Conservation (phyloP, 345 rosid genomes). For the Fremontodendron californicum region DNA sequence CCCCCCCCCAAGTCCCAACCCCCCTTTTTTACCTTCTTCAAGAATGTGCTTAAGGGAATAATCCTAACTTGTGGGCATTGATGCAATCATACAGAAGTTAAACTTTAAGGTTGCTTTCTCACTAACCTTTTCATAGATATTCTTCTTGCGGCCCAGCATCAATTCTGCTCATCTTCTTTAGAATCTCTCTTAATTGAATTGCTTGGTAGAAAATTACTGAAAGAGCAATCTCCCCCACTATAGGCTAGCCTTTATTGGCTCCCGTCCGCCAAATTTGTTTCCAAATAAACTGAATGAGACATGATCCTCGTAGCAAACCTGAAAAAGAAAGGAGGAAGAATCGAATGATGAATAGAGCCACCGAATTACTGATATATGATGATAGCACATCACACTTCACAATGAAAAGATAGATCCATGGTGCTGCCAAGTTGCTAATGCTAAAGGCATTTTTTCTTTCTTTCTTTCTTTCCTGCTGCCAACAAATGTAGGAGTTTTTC, state of each 20-base stretch:
- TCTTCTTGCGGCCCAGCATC: constrained; percentile 35
- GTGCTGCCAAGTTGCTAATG: not conserved
- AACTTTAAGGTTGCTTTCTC: constrained; percentile 38
- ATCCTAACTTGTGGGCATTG: constrained; percentile 32
- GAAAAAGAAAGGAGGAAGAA: constrained; percentile 9
- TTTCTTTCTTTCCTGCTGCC: no score
- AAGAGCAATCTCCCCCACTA: constrained; percentile 17
- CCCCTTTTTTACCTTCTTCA: no score
- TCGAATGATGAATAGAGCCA: not conserved
- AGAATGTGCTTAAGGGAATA: constrained; percentile 29
- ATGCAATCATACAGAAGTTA: constrained; percentile 39
- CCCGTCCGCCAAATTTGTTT: constrained; percentile 13
- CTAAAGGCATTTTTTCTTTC: no score
- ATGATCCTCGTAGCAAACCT: constrained; percentile 20
- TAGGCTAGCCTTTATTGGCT: constrained; percentile 1
- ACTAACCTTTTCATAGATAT: constrained; percentile 31
- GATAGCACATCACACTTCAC: not conserved
- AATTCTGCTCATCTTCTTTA: constrained; percentile 31
- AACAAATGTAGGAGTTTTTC: not conserved
- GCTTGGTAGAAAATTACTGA: not conserved
- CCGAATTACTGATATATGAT: not conserved
- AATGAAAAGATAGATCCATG: not conserved
- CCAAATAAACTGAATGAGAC: constrained; percentile 23
- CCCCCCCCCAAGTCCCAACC: constrained; percentile 3
- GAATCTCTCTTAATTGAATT: not conserved